Evolutionary conservation across 192 early-diverging fungal genomes (phyloP), one percentile per base, ranked within the genome.

Genomic region (Coemansia javaensis): DNA sequence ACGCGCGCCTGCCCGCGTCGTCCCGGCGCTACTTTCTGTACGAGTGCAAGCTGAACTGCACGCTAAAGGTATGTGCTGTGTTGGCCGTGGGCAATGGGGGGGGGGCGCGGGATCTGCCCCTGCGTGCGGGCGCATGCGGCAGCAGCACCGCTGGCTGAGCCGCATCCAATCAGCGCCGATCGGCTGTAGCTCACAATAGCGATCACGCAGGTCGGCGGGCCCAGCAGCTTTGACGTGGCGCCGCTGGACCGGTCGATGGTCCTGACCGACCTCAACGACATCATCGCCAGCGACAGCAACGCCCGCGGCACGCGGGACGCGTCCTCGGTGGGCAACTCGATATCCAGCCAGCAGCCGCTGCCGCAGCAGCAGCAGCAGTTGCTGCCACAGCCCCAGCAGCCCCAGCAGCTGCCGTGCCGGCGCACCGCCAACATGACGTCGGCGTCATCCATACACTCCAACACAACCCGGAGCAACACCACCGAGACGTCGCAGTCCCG

Each of bases 1-100:
- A 84, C 56, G 88, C 83, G 13, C 71, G 67, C 32, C 60, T 69
- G 32, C 65, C 77, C 11, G 59, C 47, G 27, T 76, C 74, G 32
- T 76, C 80, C 20, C 45, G 77, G 34, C 71, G 80, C 14, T 84
- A 82, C 40, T 68, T 83, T 32, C 62, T 85, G 34, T 77, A 88
- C 45, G 78, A 89, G 17, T 80, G 77, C 61, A 87, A 86, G 73
- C 73, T 88, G 50, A 89, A 89, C 63, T 85, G 86, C n/a, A 86
- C 81, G 0, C 52, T 89, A 10, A 89, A 85, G 73, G 85, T 89
- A 78, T 23, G 55, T 5, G 8, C 25, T 37, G 45, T 20, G 21
- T 22, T n/a, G n/a, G n/a, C n/a, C n/a, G n/a, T n/a, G n/a, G n/a
- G n/a, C n/a, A n/a, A n/a, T n/a, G n/a, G n/a, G n/a, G n/a, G n/a